Base-by-base conservation (phyloP, 768 basidiomycete genomes). In the Lyophyllum decastes region DNA sequence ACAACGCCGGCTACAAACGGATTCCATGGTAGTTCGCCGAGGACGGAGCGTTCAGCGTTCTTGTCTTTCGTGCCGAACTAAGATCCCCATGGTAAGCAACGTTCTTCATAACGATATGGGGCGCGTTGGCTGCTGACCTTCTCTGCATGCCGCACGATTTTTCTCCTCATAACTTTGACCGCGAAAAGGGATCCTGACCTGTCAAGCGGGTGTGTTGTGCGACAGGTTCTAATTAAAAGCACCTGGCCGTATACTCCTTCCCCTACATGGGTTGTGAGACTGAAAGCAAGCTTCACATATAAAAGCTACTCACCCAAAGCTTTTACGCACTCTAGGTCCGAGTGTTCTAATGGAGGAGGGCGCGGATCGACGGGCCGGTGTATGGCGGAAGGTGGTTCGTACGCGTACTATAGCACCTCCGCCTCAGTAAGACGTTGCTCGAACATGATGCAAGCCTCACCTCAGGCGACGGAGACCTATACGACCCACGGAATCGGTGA, bases 1-100 rank as follows among this genome's bases (percentile, higher is more conserved):
- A 83, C 58, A 2, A 83, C 66, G 3, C 81, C 81, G 8, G 72
- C 70, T 33, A 84, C 64, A 70, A 84, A 87, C 0, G 85, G 78
- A 53, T 75, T 79, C 85, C 85, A 86, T 4, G 75, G 74, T 21
- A 86, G 68, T 45, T 61, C 58, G 16, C 66, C 64, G 10, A 87
- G 77, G 16, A 63, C 58, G 17, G 63, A 63, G 27, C 78, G 75
- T 69, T 87, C 86, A 4, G 63, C 55, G 56, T 81, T 67, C 35
- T 76, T 75, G 7, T 70, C 68, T 0, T 58, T 55, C 24, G 70
- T 63, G 30, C 68, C 58, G 44, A 58, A 48, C 75, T 74, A 41
- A 30, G 21, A 48, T 6, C 5, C 27, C 22, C 7, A 41, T 3
- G 47, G 14, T 21, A 47, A 11, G n/a, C 6, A 17, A 38, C 9